Evolutionary conservation across 2,329 filamentous ascomycete species (phyloP).

Genomic region (Colletotrichum liaoningense): DNA sequence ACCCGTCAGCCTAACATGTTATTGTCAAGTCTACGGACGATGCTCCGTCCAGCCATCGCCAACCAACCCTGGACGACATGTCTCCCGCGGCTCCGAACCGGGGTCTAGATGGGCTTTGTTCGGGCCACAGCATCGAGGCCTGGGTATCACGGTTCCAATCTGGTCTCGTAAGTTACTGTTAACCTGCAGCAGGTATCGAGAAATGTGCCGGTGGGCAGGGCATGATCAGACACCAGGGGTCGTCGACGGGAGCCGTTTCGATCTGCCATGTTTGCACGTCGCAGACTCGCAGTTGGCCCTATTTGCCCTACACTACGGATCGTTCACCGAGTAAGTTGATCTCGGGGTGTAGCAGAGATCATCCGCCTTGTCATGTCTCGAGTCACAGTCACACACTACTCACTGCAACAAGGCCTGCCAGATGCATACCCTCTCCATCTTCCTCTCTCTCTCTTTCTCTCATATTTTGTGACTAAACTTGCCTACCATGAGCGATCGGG

Average conservation of each 20-base stretch:
- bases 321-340: slow-evolving; percentile 1
- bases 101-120: neutral
- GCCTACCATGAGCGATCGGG: too few relatives aligned
- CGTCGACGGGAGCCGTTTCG: neutral
- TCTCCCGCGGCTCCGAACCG: neutral
- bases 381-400: neutral
- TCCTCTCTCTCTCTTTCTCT: too few relatives aligned
- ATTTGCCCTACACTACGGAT: neutral
- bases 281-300: neutral
- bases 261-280: slow-evolving; percentile 1
- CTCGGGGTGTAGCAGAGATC: neutral
- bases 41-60: too few relatives aligned
- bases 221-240: slow-evolving; percentile 3
- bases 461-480: neutral
- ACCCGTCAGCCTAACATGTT: neutral
- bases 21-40: too few relatives aligned
- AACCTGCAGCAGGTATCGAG: neutral
- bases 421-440: neutral
- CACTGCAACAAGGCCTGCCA: neutral
- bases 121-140: neutral
- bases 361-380: neutral
- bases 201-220: neutral
- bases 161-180: too few relatives aligned
- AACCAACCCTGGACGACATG: neutral
- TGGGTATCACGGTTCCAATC: too few relatives aligned